Evolutionary conservation across 2,329 filamentous ascomycete genomes (phyloP), one percentile per base, ranked within the genome.

Genomic region (Botrytis deweyae): DNA sequence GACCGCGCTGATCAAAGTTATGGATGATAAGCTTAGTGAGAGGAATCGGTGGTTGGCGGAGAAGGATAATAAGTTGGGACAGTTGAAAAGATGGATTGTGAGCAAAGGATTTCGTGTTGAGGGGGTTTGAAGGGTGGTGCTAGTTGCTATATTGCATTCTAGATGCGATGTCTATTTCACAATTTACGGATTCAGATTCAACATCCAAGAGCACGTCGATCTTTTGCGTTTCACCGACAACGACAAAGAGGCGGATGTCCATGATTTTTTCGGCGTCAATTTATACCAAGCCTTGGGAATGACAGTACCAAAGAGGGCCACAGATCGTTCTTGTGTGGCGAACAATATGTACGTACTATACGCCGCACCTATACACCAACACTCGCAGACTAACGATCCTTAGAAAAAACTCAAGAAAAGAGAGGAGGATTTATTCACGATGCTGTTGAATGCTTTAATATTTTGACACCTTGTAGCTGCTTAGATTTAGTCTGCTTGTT

Each of bases 81-180:
- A 58, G 22, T 33, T 72, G 33, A 72, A 38, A 49, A 68, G 49
- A 25, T 72, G 64, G 46, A 46, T 72, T 64, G 40, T 46, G 29
- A 63, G 36, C 1, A n/a, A 8, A 40, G 62, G 70, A 12, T 61
- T 66, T 44, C 62, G n/a, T 33, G 63, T 72, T 67, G 70, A 59
- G 18, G 63, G 38, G 14, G n/a, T 70, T 36, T 70, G 52, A 70
- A 8, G 4, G 12, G 12, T 12, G 7, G 1, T 22, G 2, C 36
- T n/a, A 36, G 12, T 7, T 40, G 22, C 12, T 20, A 38, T 22
- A 25, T 38, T 16, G 5, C 1, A 9, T 38, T 25, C 38, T n/a
- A 55, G 49, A 7, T 40, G 29, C 9, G 10, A n/a, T 59, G 3
- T 33, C 12, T 4, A n/a, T 42, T 33, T 52, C 6, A 33, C 16